phyloP scores from a whole-genome alignment of 306 rosid genomes.

The Dalbergia oliveri region DNA sequence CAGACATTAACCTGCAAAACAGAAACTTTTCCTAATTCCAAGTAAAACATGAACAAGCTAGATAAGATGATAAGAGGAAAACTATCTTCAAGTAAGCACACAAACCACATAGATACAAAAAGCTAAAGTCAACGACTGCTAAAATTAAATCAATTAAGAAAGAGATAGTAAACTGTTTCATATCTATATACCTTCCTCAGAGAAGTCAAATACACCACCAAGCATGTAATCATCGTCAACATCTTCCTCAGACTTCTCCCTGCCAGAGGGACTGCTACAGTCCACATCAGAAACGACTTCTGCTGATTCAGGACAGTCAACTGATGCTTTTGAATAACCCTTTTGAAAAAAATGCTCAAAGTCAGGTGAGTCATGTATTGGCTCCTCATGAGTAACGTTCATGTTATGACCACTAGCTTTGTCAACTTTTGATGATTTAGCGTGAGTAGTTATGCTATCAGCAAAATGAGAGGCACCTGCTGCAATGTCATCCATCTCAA shows the following conservation, averaged over 20 bases:
- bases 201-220: slow-evolving; percentile 87
- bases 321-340: slow-evolving; percentile 70
- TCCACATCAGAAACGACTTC: slow-evolving; percentile 64
- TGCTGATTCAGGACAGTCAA: slow-evolving; percentile 52
- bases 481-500: slow-evolving; percentile 50
- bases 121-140: not conserved
- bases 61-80: not conserved
- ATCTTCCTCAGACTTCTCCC: slow-evolving; percentile 83
- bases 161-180: slow-evolving; percentile 13
- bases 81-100: not conserved
- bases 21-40: not conserved
- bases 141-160: slow-evolving; percentile 34
- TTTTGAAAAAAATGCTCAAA: slow-evolving; percentile 72
- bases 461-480: slow-evolving; percentile 50
- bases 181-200: slow-evolving; percentile 76
- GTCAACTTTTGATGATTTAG: slow-evolving; percentile 49
- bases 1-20: slow-evolving; percentile 68
- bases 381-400: slow-evolving; percentile 62
- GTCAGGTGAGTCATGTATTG: slow-evolving; percentile 60
- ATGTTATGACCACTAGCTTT: slow-evolving; percentile 56
- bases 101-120: not conserved
- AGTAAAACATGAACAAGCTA: slow-evolving; percentile 1
- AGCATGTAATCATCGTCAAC: slow-evolving; percentile 75
- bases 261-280: slow-evolving; percentile 62
- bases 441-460: slow-evolving; percentile 54